phyloP scores from a whole-genome alignment of 257 asterid genomes.

The Paraleonurus japonicus region DNA sequence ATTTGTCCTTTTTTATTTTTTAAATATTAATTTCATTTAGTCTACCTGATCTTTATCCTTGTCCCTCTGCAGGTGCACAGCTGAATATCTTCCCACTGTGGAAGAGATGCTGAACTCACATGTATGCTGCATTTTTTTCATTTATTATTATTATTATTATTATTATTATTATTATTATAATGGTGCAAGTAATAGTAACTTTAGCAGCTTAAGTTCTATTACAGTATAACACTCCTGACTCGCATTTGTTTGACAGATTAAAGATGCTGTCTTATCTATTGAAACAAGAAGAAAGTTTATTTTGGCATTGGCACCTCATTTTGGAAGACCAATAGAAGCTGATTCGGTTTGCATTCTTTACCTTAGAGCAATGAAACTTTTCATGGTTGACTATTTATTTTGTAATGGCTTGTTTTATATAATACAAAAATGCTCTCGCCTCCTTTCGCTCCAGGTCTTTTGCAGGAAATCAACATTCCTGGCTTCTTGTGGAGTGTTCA shows the following conservation, averaged over 20 bases:
- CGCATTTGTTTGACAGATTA: conserved; percentile 48
- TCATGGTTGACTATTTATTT: conserved; percentile 12
- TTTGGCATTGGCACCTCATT: conserved; percentile 56
- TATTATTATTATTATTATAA: conserved; percentile 4
- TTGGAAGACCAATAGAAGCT: conserved; percentile 90
- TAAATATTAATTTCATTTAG: conserved; percentile 21
- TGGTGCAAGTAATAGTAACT: conserved; percentile 7
- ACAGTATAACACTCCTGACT: background rate
- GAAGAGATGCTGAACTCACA: conserved; percentile 75
- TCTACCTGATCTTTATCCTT: conserved; percentile 19
- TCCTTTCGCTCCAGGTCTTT: conserved; percentile 56
- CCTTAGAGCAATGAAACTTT: conserved; percentile 14
- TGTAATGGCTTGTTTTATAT: conserved; percentile 8
- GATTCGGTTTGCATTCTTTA: conserved; percentile 63
- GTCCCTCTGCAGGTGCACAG: conserved; percentile 70
- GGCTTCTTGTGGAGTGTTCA: conserved; percentile 68
- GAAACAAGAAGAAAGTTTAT: conserved; percentile 78
- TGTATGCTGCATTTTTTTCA: conserved; percentile 44
- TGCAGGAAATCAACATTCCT: conserved; percentile 84
- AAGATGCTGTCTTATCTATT: conserved; percentile 68
- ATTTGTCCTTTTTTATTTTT: conserved; percentile 27
- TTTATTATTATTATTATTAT: conserved; percentile 14
- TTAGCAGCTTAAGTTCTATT: conserved; percentile 2
- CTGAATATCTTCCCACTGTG: conserved; percentile 83
- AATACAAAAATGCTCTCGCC: conserved; percentile 13